A percentile compares a stretch with the other conserved stretches of the same genome.
Conservation (phyloP, 2,329 filamentous ascomycete species). For the Ophiostoma perfectum region DNA sequence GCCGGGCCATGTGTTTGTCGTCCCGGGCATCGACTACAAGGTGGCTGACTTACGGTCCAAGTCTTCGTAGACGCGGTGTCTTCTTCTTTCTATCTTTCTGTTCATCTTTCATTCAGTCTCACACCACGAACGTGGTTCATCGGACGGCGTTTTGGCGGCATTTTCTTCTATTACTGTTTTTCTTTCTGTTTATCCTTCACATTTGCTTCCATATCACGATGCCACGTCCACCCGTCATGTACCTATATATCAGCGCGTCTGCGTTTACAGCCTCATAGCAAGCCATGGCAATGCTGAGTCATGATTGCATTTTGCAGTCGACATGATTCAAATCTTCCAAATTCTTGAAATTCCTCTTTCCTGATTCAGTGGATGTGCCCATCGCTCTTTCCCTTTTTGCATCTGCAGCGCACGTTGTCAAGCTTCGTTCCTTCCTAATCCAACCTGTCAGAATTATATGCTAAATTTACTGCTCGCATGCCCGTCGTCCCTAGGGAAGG, state of each 20-base stretch:
- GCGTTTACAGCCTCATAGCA: constrained; percentile 6
- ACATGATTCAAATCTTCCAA: too few species aligned
- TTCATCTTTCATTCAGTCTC: constrained; percentile 34
- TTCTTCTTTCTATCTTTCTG: not conserved
- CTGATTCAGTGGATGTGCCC: not conserved
- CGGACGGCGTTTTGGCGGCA: constrained; percentile 1
- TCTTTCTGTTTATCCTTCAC: not conserved
- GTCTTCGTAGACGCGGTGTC: not conserved
- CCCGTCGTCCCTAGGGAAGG: not conserved
- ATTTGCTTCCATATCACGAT: constrained; percentile 1
- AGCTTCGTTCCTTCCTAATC: constrained; percentile 3
- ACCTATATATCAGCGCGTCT: not conserved
- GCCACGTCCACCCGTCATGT: constrained; percentile 6
- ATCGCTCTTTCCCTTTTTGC: constrained; percentile 11
- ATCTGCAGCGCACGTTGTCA: too few species aligned
- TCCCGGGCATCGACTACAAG: constrained; percentile 56
- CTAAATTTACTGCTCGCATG: not conserved
- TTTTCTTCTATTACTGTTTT: not conserved
- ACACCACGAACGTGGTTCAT: not conserved
- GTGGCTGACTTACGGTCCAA: constrained; percentile 47
- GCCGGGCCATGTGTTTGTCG: constrained; percentile 64
- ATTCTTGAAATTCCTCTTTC: too few species aligned
- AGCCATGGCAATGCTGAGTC: not conserved
- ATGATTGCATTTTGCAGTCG: not conserved
- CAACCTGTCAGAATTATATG: not conserved